A percentile compares a stretch with the other conserved stretches of the same genome.
Evolutionary conservation across 208 protist species (phyloP).

Genomic region (Acanthamoeba royreba): DNA sequence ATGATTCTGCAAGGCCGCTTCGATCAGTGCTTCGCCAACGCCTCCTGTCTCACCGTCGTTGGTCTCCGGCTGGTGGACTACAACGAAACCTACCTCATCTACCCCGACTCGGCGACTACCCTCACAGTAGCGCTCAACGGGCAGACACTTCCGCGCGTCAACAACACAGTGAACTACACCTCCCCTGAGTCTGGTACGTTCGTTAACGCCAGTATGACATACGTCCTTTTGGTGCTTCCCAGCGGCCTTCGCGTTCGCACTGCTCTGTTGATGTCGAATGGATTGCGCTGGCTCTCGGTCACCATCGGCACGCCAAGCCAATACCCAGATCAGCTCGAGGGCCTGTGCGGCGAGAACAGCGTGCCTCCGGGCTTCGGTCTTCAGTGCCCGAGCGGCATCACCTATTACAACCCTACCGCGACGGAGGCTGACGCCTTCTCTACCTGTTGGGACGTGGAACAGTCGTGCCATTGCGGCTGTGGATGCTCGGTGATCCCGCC

Average conservation of each 20-base stretch:
- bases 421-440: neutral
- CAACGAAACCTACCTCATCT: neutral
- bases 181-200: neutral
- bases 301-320: neutral
- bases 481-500: neutral
- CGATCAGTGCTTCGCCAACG: neutral
- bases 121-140: neutral
- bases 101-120: neutral
- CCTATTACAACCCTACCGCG: neutral
- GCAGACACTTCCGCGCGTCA: neutral
- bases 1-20: neutral
- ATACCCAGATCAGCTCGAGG: neutral
- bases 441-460: neutral
- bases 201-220: neutral
- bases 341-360: neutral
- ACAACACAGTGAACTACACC: neutral
- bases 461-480: neutral
- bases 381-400: neutral
- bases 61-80: neutral
- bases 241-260: neutral
- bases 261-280: neutral
- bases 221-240: neutral
- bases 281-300: neutral
- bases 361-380: neutral
- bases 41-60: neutral